These are phyloP conservation scores for Fusarium sp. DNA, from an alignment of 2,329 filamentous ascomycete genomes.

Conservation along the genomic window DNA sequence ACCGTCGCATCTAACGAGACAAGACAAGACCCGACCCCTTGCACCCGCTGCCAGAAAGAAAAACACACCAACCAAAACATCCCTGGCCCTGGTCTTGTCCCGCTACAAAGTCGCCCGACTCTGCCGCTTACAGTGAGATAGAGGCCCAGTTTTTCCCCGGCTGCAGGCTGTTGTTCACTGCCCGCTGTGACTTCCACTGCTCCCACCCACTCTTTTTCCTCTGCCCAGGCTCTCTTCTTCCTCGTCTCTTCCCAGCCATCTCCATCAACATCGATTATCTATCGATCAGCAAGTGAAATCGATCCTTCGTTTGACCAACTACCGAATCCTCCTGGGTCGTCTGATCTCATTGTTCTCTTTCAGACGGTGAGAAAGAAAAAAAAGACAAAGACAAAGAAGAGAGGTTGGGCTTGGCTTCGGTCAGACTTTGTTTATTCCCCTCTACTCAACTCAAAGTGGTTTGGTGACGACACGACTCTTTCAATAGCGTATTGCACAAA, in stretches of 20 bases:
- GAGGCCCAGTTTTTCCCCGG: conserved; percentile 29
- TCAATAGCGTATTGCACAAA: conserved; percentile 32
- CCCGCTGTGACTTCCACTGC: not conserved
- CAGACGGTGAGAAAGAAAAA: not conserved
- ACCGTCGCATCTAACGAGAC: not conserved
- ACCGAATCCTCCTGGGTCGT: not conserved
- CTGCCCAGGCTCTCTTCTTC: not conserved
- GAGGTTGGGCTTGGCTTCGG: conserved; percentile 22
- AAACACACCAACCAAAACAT: not conserved
- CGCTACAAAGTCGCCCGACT: conserved; percentile 7
- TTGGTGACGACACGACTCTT: conserved; percentile 38
- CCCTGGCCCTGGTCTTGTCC: not conserved
- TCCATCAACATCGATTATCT: conserved; percentile 6
- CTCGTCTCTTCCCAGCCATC: conserved; percentile 6
- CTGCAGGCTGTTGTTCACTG: conserved; percentile 15
- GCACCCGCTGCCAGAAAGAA: not conserved
- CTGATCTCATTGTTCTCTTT: not conserved
- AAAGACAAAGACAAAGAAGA: not conserved
- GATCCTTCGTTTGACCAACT: not conserved
- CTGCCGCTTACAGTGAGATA: conserved; percentile 23
- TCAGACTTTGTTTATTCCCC: conserved; percentile 11
- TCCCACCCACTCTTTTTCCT: conserved; percentile 12
- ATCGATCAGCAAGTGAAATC: not conserved
- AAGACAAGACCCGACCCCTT: not conserved
- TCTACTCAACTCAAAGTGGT: conserved; percentile 13